Percentiles rank a stretch among this genome's conserved stretches.
phyloP scores from a whole-genome alignment of 352 stramenopile genomes.

The Phytophthora sp. region DNA sequence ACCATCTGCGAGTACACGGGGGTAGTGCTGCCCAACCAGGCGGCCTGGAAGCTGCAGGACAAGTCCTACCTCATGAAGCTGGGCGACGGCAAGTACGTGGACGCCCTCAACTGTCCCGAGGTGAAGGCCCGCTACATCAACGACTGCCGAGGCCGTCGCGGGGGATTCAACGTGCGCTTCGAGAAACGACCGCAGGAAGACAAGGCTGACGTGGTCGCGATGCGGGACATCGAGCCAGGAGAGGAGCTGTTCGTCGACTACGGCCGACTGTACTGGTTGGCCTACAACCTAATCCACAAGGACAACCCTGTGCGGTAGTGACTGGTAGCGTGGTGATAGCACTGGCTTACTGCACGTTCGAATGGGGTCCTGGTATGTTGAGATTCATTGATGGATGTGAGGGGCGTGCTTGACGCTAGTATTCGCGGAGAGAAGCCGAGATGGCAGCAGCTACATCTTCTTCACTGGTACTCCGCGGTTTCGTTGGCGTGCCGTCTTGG shows the following conservation, averaged over 20 bases:
- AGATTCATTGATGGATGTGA: neutral
- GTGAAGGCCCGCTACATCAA: slow-evolving; percentile 84
- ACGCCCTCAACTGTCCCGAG: slow-evolving; percentile 51
- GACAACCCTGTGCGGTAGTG: slow-evolving; percentile 59
- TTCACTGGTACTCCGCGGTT: slow-evolving; percentile 48
- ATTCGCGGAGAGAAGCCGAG: slow-evolving; percentile 66
- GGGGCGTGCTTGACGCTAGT: slow-evolving; percentile 36
- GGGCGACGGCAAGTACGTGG: slow-evolving; percentile 78
- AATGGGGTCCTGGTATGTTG: too few species aligned
- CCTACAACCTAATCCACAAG: slow-evolving; percentile 74
- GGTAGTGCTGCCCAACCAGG: slow-evolving; percentile 37
- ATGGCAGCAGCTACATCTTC: slow-evolving; percentile 73
- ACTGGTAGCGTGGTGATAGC: too few species aligned
- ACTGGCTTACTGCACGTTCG: neutral
- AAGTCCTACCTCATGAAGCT: slow-evolving; percentile 87
- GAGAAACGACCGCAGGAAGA: slow-evolving; percentile 59
- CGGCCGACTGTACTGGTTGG: slow-evolving; percentile 84
- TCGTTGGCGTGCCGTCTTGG: slow-evolving; percentile 28
- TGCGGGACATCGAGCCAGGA: slow-evolving; percentile 55
- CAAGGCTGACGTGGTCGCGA: slow-evolving; percentile 62
- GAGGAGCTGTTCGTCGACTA: slow-evolving; percentile 88
- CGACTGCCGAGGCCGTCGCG: slow-evolving; percentile 60
- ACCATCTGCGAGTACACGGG: slow-evolving; percentile 58
- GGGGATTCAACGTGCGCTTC: slow-evolving; percentile 81
- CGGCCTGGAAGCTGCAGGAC: slow-evolving; percentile 62